phyloP scores from a whole-genome alignment of 371 early-diverging fungal species.

The Mucor plumbeus region DNA sequence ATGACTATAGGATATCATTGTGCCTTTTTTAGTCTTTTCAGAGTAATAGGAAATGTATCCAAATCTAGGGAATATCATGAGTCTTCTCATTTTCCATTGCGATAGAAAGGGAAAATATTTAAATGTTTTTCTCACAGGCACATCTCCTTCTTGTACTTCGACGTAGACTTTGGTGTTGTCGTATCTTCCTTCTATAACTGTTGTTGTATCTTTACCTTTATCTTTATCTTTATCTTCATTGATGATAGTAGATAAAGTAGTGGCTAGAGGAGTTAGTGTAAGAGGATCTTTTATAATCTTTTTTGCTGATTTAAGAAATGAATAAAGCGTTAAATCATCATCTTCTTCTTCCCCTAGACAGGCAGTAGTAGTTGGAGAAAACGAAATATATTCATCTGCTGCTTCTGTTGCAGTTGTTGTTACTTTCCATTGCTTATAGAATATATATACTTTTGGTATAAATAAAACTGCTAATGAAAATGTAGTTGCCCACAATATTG shows the following conservation, averaged over 20 bases:
- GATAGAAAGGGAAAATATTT: conserved; percentile 56
- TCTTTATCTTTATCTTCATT: too few species aligned
- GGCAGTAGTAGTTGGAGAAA: conserved; percentile 1
- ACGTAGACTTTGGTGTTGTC: conserved; percentile 27
- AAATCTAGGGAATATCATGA: conserved; percentile 55
- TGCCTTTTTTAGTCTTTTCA: conserved; percentile 46
- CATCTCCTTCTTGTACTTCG: conserved; percentile 46
- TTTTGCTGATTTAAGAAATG: conserved; percentile 10
- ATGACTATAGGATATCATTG: conserved; percentile 49
- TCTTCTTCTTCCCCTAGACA: background rate
- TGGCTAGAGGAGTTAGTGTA: background rate
- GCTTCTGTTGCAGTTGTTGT: background rate
- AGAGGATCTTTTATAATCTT: background rate
- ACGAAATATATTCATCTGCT: background rate
- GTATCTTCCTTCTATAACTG: background rate
- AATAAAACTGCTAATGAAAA: conserved; percentile 56
- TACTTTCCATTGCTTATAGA: conserved; percentile 21
- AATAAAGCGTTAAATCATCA: background rate
- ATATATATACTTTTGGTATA: conserved; percentile 52
- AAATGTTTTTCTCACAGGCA: conserved; percentile 52
- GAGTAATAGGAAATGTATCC: conserved; percentile 58
- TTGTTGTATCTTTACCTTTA: too few species aligned
- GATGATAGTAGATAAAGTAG: background rate
- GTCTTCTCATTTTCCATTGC: conserved; percentile 58
- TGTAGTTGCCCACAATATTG: conserved; percentile 57